Evolutionary conservation across 163 green algal genomes (phyloP), one percentile per base, ranked within the genome.

Genomic region (Volvox carteri): DNA sequence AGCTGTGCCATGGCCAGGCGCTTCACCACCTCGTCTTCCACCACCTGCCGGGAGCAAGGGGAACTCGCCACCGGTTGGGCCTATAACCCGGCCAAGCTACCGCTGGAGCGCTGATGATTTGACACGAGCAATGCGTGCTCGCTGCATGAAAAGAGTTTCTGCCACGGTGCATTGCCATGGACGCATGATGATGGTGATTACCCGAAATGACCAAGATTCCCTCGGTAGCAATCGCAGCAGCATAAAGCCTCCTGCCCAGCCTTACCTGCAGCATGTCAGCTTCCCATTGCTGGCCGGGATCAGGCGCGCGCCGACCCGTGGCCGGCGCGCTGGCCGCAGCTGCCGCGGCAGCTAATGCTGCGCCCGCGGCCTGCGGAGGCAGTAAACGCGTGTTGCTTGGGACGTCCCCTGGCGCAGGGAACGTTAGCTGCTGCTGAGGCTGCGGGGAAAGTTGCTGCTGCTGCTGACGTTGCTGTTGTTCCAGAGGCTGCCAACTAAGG

Each of bases 11-110:
- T 44, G 1, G 79, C 79, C 44, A 86, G 42, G 14, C 79, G 79
- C 42, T 30, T 21, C 12, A 78, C 62, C 5, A 86, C 62, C 62
- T 86, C 79, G 21, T 86, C 79, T 33, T 86, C 79, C 4, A 86
- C 42, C 14, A 60, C 79, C 79, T 86, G 54, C 50, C 16, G 11
- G 50, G 6, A n/a, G n/a, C n/a, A n/a, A n/a, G n/a, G n/a, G n/a
- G n/a, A n/a, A n/a, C n/a, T n/a, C n/a, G n/a, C n/a, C n/a, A n/a
- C n/a, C n/a, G n/a, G n/a, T n/a, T n/a, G n/a, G n/a, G n/a, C n/a
- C n/a, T n/a, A n/a, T n/a, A n/a, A n/a, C n/a, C n/a, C n/a, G n/a
- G n/a, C n/a, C n/a, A n/a, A n/a, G n/a, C n/a, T n/a, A n/a, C n/a
- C n/a, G n/a, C n/a, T n/a, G n/a, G n/a, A n/a, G n/a, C n/a, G n/a